Conservation (phyloP, 2,329 filamentous ascomycete species). For the Colletotrichum sp. region DNA sequence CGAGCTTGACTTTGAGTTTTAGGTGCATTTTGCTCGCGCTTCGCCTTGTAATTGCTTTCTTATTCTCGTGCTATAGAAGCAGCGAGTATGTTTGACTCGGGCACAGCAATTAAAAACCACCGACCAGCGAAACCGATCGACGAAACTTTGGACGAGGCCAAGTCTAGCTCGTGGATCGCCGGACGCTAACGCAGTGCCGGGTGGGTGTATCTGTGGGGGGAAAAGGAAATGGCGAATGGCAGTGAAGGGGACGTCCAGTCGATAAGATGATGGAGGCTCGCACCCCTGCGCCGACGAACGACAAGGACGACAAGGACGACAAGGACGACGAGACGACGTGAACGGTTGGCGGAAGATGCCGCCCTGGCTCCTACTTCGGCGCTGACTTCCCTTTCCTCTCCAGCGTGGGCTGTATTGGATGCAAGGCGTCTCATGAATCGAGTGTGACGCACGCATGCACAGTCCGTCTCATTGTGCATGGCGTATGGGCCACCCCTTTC, state of each 20-base stretch:
- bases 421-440: conserved; percentile 3
- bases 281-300: conserved; percentile 1
- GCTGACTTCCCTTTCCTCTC: background rate
- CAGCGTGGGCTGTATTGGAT: background rate
- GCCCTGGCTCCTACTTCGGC: background rate
- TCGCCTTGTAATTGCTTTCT: background rate
- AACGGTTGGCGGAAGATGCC: conserved; percentile 9
- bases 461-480: conserved; percentile 15
- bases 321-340: conserved; percentile 12
- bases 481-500: background rate
- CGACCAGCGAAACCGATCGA: conserved; percentile 4
- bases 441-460: conserved; percentile 9
- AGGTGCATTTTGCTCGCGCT: background rate
- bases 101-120: background rate
- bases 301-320: conserved; percentile 7
- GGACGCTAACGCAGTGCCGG: conserved; percentile 6
- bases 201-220: conserved; percentile 11
- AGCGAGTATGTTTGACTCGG: background rate
- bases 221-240: background rate
- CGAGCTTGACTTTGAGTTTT: background rate
- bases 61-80: background rate
- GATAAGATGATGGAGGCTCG: background rate
- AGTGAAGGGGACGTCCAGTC: background rate
- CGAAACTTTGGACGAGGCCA: conserved; percentile 4
- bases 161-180: conserved; percentile 14